Percentiles rank a stretch among this genome's conserved stretches.
Evolutionary conservation across 2,329 filamentous ascomycete species (phyloP).

Genomic region (Rosellinia necatrix): DNA sequence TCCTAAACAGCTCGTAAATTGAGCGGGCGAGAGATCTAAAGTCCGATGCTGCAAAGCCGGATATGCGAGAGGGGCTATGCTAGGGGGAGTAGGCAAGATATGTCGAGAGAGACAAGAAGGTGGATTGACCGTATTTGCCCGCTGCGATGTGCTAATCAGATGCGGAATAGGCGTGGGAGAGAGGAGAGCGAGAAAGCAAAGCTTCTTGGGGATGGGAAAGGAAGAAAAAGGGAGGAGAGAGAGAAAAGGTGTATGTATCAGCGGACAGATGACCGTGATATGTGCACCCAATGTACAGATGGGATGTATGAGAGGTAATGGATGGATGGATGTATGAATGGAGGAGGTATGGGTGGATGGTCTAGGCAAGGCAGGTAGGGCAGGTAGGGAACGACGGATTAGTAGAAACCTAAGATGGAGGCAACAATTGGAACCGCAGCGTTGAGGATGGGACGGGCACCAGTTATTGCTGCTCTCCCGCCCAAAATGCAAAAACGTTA

Average conservation of each 20-base stretch:
- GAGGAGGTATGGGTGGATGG: not conserved
- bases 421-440: not conserved
- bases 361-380: not conserved
- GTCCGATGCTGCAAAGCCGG: slow-evolving; percentile 15
- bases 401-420: not conserved
- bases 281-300: no score
- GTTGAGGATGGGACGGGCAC: not conserved
- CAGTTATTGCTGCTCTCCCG: not conserved
- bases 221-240: not conserved
- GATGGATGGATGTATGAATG: not conserved
- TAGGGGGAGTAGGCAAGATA: no score
- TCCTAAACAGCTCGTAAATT: not conserved
- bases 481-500: slow-evolving; percentile 3
- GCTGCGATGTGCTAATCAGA: no score
- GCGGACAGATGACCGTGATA: no score
- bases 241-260: no score
- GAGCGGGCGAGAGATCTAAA: slow-evolving; percentile 21
- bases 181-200: not conserved
- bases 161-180: no score
- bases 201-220: not conserved
- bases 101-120: no score
- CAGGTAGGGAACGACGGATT: not conserved
- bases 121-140: no score
- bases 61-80: not conserved
- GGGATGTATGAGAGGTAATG: not conserved